These are phyloP conservation scores for Cephaloascus fragrans DNA, from an alignment of 805 yeast species.

Conservation along the genomic window DNA sequence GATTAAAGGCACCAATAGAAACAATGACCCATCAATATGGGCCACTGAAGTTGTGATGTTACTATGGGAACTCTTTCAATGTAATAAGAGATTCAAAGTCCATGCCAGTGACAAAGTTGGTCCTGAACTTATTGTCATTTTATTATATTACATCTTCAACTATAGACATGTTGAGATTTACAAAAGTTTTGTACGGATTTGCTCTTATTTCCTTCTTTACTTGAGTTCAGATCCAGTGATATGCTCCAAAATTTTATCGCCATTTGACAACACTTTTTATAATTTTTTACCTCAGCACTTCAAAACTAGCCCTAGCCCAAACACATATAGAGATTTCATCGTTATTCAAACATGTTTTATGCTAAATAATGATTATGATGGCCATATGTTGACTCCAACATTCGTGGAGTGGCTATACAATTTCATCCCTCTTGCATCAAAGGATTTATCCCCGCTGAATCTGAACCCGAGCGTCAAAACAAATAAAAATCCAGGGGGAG, in stretches of 20 bases:
- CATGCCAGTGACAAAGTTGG: constrained; percentile 29
- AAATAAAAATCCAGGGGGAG: constrained; percentile 22
- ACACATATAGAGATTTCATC: constrained; percentile 56
- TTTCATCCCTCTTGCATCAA: constrained; percentile 32
- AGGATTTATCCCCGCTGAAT: constrained; percentile 9
- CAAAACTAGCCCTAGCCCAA: constrained; percentile 28
- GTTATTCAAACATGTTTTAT: constrained; percentile 41
- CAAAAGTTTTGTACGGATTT: constrained; percentile 35
- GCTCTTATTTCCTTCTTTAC: constrained; percentile 42
- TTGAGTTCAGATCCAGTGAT: constrained; percentile 31
- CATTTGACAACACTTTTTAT: constrained; percentile 33
- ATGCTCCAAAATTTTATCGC: constrained; percentile 29
- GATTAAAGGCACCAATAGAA: constrained; percentile 12
- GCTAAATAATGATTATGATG: constrained; percentile 19
- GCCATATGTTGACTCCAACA: constrained; percentile 31
- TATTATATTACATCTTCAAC: constrained; percentile 48
- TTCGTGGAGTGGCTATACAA: constrained; percentile 55
- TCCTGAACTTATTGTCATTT: constrained; percentile 40
- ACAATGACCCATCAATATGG: constrained; percentile 28
- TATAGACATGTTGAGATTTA: constrained; percentile 29
- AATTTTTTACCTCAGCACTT: constrained; percentile 44
- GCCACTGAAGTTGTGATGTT: constrained; percentile 50
- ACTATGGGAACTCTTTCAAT: constrained; percentile 69
- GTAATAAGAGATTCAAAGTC: constrained; percentile 50
- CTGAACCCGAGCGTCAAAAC: constrained; percentile 3